Conservation (phyloP, 2,329 filamentous ascomycete genomes). For the Sarocladiaceae sp. region DNA sequence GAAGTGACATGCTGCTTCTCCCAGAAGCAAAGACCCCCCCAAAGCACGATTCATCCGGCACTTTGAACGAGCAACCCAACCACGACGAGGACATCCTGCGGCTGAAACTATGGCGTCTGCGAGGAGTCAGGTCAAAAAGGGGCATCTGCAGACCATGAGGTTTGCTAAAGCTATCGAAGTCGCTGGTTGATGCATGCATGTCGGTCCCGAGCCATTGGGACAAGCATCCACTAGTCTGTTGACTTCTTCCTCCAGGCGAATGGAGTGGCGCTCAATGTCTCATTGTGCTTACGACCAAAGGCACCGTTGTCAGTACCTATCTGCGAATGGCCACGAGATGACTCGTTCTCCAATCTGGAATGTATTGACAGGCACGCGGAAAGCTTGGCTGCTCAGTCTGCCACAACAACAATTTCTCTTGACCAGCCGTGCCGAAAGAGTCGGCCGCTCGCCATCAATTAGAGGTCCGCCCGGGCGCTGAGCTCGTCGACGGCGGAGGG, state of each 20-base stretch:
- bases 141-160: not conserved
- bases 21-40: not conserved
- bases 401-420: too few relatives aligned
- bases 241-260: not conserved
- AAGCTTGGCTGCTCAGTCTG: not conserved
- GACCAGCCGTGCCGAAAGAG: not conserved
- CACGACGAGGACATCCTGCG: not conserved
- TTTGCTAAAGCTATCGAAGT: not conserved
- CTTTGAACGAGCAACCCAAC: too few relatives aligned
- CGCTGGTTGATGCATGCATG: not conserved
- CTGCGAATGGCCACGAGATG: not conserved
- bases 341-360: not conserved
- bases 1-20: too few relatives aligned
- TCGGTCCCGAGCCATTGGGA: conserved; percentile 8
- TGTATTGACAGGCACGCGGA: not conserved
- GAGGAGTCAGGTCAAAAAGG: conserved; percentile 1
- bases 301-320: not conserved
- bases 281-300: not conserved
- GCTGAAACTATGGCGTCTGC: conserved; percentile 5
- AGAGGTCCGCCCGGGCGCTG: not conserved
- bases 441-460: not conserved
- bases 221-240: not conserved
- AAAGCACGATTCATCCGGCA: not conserved
- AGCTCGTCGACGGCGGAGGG: not conserved
- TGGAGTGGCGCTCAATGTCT: not conserved